Conservation (phyloP, 371 early-diverging fungal species). For the Lichtheimia ornata region DNA sequence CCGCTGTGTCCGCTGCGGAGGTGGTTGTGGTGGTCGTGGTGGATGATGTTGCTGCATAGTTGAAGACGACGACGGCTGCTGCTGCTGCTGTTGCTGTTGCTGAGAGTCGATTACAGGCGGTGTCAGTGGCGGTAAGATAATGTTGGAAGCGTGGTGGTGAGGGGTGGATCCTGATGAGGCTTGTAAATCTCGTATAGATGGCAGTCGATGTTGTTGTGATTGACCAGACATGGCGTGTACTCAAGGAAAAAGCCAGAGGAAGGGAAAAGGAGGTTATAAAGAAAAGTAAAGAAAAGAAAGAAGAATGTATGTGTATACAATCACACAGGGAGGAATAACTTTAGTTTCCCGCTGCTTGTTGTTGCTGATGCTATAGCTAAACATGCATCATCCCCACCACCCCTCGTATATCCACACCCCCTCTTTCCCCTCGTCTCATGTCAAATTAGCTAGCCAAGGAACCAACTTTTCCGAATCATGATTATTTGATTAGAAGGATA, state of each 20-base stretch:
- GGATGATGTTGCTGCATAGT: background rate
- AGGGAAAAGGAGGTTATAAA: background rate
- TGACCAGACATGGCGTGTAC: background rate
- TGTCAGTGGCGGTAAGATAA: constrained; percentile 8
- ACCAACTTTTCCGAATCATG: too few species aligned
- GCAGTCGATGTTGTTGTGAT: constrained; percentile 1
- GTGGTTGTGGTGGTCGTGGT: background rate
- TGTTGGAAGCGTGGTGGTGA: background rate
- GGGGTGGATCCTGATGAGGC: constrained; percentile 4
- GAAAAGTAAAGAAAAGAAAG: background rate
- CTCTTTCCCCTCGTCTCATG: background rate
- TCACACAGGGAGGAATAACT: too few species aligned
- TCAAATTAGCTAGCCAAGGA: background rate
- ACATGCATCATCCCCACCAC: background rate
- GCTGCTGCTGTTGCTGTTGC: background rate
- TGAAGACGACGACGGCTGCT: background rate
- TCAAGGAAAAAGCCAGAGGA: background rate
- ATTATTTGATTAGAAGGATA: too few species aligned
- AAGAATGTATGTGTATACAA: too few species aligned
- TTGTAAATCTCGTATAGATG: constrained; percentile 7
- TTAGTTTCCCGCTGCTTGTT: background rate
- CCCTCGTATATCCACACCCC: background rate
- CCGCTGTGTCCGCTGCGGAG: background rate
- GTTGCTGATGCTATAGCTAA: background rate
- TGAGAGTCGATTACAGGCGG: background rate